A percentile compares a stretch with the other conserved stretches of the same genome.
phyloP scores from a whole-genome alignment of 148 eudicot genomes.

The Vaccinium corymbosum region DNA sequence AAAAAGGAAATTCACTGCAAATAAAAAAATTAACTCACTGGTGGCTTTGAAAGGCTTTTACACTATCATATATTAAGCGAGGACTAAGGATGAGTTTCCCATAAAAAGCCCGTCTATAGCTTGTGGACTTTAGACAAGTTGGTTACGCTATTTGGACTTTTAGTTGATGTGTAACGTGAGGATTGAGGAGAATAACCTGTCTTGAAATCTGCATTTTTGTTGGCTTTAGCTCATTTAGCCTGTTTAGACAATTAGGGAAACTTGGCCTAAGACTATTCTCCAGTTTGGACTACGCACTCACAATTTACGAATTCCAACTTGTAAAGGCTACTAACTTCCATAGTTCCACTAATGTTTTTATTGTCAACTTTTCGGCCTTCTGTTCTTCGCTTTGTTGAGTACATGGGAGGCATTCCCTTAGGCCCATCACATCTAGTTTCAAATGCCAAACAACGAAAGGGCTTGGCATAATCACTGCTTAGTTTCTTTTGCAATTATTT shows the following conservation, averaged over 20 bases:
- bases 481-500: background rate
- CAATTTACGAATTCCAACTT: slow-evolving; percentile 7
- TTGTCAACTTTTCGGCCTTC: background rate
- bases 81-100: background rate
- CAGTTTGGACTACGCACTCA: background rate
- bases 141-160: too few species aligned
- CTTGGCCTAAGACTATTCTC: background rate
- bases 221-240: too few species aligned
- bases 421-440: too few species aligned
- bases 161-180: too few species aligned
- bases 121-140: too few species aligned
- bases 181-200: too few species aligned
- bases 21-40: background rate
- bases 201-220: too few species aligned
- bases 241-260: too few species aligned
- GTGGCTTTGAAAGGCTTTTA: background rate
- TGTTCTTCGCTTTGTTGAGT: too few species aligned
- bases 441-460: background rate
- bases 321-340: background rate
- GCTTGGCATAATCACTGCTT: background rate
- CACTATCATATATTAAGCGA: background rate
- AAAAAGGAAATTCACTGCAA: background rate
- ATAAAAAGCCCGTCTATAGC: too few species aligned
- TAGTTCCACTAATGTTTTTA: background rate
- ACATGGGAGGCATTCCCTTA: too few species aligned